Evolutionary conservation across 2,329 filamentous ascomycete species (phyloP).

Genomic region (Malbranchea cinnamomea): DNA sequence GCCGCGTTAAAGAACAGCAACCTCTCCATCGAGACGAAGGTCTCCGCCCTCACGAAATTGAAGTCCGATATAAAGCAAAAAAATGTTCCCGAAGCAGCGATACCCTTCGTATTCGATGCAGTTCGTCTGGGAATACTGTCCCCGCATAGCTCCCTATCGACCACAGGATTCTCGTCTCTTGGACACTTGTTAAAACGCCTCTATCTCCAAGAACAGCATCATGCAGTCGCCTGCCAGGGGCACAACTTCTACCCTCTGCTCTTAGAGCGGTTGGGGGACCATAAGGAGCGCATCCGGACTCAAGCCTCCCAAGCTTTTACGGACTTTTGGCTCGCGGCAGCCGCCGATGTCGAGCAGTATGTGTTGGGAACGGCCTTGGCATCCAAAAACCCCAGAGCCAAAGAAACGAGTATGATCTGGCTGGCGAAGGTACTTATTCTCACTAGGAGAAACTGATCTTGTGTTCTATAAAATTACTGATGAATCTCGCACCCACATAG

Average conservation of each 20-base stretch:
- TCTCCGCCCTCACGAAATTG: conserved; percentile 54
- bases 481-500: conserved; percentile 34
- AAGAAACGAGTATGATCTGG: conserved; percentile 76
- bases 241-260: conserved; percentile 58
- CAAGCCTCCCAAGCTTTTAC: conserved; percentile 61
- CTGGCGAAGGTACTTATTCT: conserved; percentile 54
- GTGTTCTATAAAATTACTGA: not conserved
- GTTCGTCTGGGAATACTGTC: conserved; percentile 60
- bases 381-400: conserved; percentile 69
- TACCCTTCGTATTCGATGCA: conserved; percentile 66
- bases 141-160: conserved; percentile 61
- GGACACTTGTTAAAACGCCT: conserved; percentile 78
- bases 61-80: conserved; percentile 88
- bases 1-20: conserved; percentile 46
- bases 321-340: conserved; percentile 58
- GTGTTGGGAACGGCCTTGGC: conserved; percentile 65
- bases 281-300: conserved; percentile 67
- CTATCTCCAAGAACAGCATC: conserved; percentile 67
- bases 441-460: not conserved
- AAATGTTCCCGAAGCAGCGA: conserved; percentile 61
- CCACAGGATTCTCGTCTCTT: conserved; percentile 74
- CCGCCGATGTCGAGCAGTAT: conserved; percentile 61
- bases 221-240: conserved; percentile 53
- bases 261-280: conserved; percentile 73
- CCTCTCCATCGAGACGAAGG: conserved; percentile 53